phyloP scores from a whole-genome alignment of 495 filamentous ascomycete species.

The Bombardia bombarda region DNA sequence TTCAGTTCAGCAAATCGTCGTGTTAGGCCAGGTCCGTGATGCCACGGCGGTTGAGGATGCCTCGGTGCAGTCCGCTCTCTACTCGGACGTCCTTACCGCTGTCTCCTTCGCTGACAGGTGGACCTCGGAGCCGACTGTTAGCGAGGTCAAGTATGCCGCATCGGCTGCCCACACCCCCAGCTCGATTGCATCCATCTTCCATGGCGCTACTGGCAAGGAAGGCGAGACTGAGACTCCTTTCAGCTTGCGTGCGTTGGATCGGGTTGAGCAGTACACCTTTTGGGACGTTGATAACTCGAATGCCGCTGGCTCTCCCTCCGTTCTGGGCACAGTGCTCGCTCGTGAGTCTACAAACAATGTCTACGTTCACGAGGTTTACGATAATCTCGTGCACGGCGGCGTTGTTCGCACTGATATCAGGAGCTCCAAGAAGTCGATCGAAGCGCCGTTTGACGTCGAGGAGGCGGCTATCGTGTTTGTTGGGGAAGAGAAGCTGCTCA shows the following conservation, averaged over 20 bases:
- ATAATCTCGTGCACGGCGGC: slow-evolving; percentile 86
- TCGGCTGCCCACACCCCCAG: slow-evolving; percentile 76
- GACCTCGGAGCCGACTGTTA: slow-evolving; percentile 48
- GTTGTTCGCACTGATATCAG: slow-evolving; percentile 78
- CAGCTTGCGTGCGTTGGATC: slow-evolving; percentile 25
- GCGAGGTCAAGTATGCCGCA: slow-evolving; percentile 85
- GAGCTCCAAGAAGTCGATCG: slow-evolving; percentile 69
- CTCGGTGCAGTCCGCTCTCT: slow-evolving; percentile 72
- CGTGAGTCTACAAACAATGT: slow-evolving; percentile 70
- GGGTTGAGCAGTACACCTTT: slow-evolving; percentile 77
- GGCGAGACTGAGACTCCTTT: slow-evolving; percentile 42
- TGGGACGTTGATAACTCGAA: slow-evolving; percentile 82
- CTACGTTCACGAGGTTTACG: slow-evolving; percentile 62
- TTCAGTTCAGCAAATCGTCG: slow-evolving; percentile 63
- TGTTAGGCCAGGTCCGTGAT: slow-evolving; percentile 52
- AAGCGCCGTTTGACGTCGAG: slow-evolving; percentile 73
- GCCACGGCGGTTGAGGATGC: slow-evolving; percentile 53
- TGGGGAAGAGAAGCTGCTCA: slow-evolving; percentile 69
- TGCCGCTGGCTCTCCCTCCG: slow-evolving; percentile 53
- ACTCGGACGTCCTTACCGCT: slow-evolving; percentile 79
- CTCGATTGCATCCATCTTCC: slow-evolving; percentile 46
- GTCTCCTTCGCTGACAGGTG: slow-evolving; percentile 67
- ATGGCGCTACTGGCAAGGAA: slow-evolving; percentile 57
- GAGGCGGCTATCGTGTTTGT: slow-evolving; percentile 73
- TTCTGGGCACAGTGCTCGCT: slow-evolving; percentile 65